These are phyloP conservation scores for Penicillium canariense DNA, from an alignment of 495 filamentous ascomycete species.

Conservation along the genomic window DNA sequence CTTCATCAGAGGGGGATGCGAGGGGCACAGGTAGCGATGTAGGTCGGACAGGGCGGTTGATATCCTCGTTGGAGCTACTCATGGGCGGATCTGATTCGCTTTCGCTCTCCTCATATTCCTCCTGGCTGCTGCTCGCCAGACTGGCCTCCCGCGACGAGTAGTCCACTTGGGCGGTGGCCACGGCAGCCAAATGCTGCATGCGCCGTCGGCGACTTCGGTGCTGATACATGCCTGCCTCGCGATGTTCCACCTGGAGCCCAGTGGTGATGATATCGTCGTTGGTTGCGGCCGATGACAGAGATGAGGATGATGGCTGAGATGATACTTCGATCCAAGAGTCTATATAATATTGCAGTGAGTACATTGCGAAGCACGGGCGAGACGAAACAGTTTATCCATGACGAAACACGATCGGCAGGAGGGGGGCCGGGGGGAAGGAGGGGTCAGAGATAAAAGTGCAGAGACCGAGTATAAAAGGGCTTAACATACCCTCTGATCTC, in stretches of 20 bases:
- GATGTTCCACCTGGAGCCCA: conserved; percentile 70
- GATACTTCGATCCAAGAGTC: conserved; percentile 97
- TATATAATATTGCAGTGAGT: conserved; percentile 57
- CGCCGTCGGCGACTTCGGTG: conserved; percentile 54
- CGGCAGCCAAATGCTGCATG: conserved; percentile 45
- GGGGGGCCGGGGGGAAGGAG: not conserved
- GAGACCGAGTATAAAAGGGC: conserved; percentile 17
- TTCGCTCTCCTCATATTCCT: conserved; percentile 85
- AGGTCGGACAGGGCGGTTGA: conserved; percentile 38
- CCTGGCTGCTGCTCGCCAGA: conserved; percentile 68
- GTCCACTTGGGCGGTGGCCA: conserved; percentile 49
- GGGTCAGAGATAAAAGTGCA: conserved; percentile 7
- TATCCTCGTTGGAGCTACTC: conserved; percentile 80
- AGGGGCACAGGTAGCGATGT: conserved; percentile 23
- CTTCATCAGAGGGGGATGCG: conserved; percentile 41
- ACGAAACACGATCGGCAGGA: conserved; percentile 17
- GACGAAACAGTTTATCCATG: conserved; percentile 23
- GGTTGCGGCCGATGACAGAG: conserved; percentile 70
- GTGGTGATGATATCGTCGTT: conserved; percentile 87
- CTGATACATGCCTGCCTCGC: conserved; percentile 32
- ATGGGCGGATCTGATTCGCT: conserved; percentile 80
- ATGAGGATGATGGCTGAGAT: conserved; percentile 89
- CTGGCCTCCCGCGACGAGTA: conserved; percentile 41
- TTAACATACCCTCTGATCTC: conserved; percentile 48
- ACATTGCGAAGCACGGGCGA: conserved; percentile 39